These are phyloP conservation scores for Auxenochlorella pyrenoidosa DNA, from an alignment of 139 green algal species.

Conservation along the genomic window DNA sequence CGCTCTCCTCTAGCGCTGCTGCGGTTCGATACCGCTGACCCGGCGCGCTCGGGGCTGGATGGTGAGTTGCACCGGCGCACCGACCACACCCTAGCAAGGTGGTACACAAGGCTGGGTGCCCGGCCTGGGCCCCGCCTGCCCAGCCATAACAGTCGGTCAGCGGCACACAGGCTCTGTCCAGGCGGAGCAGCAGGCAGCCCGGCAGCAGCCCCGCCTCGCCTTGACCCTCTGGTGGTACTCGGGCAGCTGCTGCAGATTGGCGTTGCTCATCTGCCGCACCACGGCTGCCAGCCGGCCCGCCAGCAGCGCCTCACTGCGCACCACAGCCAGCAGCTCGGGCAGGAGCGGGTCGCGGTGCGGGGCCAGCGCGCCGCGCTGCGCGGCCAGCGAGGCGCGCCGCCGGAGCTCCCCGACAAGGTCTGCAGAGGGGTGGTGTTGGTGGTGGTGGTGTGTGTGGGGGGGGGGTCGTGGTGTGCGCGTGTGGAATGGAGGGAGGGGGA, in stretches of 20 bases:
- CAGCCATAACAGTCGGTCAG: no score
- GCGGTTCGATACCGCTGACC: no score
- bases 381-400: constrained; percentile 50
- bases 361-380: constrained; percentile 43
- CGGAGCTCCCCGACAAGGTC: constrained; percentile 43
- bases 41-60: no score
- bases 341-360: constrained; percentile 62
- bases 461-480: background rate
- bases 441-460: background rate
- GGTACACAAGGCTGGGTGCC: no score
- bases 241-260: constrained; percentile 82
- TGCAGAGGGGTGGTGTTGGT: background rate
- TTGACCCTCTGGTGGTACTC: constrained; percentile 83
- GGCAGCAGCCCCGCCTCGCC: background rate
- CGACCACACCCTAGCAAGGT: no score
- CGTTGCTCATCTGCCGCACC: constrained; percentile 67
- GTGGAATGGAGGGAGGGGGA: no score
- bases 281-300: constrained; percentile 50
- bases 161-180: no score
- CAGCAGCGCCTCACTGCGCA: constrained; percentile 66
- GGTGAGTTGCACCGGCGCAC: no score
- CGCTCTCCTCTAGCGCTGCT: no score
- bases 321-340: constrained; percentile 58
- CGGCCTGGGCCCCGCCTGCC: no score
- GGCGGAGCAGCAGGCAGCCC: no score